Evolutionary conservation across 2,329 filamentous ascomycete species (phyloP), one percentile per base, ranked within the genome.

Genomic region (Ophiostoma australiae): DNA sequence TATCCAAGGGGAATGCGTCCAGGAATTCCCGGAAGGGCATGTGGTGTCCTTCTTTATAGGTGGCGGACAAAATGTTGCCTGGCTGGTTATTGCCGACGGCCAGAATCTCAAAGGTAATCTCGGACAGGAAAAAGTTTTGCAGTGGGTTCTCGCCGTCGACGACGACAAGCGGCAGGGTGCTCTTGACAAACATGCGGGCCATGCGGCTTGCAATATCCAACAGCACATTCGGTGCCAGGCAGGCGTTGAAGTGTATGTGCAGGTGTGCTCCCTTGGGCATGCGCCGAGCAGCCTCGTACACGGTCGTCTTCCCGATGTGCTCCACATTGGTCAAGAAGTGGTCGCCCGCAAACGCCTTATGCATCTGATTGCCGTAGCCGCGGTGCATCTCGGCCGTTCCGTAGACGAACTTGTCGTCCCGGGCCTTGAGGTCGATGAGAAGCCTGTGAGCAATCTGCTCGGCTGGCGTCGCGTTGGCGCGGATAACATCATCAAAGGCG

Each of bases 221-320:
- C 27, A 93, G 81, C 5, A 88, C 83, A 1, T 81, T 78, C 11
- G 90, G 89, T 17, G 83, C 81, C 4, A 93, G 81, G 72, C 90
- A 91, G n/a, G 90, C 85, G 77, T 93, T 93, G 82, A 91, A 93
- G 78, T 93, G 91, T 33, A 92, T 85, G 78, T 93, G 91, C 33
- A 93, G 81, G 76, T 93, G 89, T 0, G 85, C 85, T 2, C 90
- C 91, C 78, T 93, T 93, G 61, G 91, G 91, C 82, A 91, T 85
- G 71, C 78, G 76, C 41, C 80, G 80, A 6, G 88, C 85, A 35
- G 90, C 83, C 37, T 81, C 74, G 74, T 88, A 87, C 17, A 93
- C 76, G 63, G 80, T 78, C 10, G 90, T 91, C 67, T 82, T 69
- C 52, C 84, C 78, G 74, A 90, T 86, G 58, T 86, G 78, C 70